These are phyloP conservation scores for Trichoderma citrinoviride DNA, from an alignment of 2,329 filamentous ascomycete species.

Conservation along the genomic window DNA sequence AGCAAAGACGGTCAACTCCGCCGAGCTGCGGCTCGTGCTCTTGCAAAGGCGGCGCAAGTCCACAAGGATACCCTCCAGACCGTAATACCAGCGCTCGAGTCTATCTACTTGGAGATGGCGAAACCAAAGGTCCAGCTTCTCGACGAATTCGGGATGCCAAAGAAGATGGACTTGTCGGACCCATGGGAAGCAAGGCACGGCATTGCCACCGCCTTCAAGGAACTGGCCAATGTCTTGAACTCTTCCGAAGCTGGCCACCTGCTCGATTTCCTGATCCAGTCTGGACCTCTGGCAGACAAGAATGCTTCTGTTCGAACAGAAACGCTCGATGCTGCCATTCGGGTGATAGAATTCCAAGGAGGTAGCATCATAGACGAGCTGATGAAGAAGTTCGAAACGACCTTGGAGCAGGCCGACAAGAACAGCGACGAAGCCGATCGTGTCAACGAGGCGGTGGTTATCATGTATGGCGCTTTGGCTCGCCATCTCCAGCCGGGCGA, in stretches of 20 bases:
- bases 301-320: conserved; percentile 74
- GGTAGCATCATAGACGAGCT: conserved; percentile 79
- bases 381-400: conserved; percentile 88
- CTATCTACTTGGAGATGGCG: conserved; percentile 72
- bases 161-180: conserved; percentile 82
- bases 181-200: conserved; percentile 91
- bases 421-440: conserved; percentile 79
- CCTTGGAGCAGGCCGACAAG: conserved; percentile 81
- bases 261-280: conserved; percentile 79
- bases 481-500: conserved; percentile 85
- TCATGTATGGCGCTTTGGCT: conserved; percentile 92
- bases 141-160: conserved; percentile 92
- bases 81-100: conserved; percentile 64
- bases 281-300: conserved; percentile 82
- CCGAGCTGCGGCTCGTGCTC: conserved; percentile 74
- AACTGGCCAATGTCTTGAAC: conserved; percentile 70
- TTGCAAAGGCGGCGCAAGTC: conserved; percentile 69
- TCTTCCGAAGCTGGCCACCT: conserved; percentile 70
- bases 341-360: conserved; percentile 77
- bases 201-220: conserved; percentile 81
- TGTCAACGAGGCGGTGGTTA: conserved; percentile 95
- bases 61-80: conserved; percentile 59
- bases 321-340: conserved; percentile 88
- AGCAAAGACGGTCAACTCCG: conserved; percentile 79
- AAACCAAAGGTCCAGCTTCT: conserved; percentile 80